Conservation (phyloP, 129 eudicot genomes). For the Solidago caesia region DNA sequence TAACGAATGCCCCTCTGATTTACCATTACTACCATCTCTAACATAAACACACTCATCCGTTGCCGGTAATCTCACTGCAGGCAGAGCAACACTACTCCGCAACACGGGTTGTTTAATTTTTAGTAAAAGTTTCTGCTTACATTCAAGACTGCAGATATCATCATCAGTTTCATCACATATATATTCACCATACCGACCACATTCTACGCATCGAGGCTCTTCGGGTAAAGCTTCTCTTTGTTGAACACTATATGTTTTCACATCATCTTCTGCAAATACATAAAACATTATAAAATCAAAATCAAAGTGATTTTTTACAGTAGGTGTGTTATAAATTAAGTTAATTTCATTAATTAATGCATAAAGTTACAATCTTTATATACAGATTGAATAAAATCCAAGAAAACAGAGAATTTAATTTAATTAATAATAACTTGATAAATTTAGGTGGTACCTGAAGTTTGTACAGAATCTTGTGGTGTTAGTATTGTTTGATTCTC, state of each 20-base stretch:
- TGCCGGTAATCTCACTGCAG: slow-evolving; percentile 53
- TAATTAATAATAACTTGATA: neutral
- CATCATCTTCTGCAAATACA: slow-evolving; percentile 54
- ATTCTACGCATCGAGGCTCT: slow-evolving; percentile 73
- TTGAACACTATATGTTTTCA: slow-evolving; percentile 72
- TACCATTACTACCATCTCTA: slow-evolving; percentile 39
- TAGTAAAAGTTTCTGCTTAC: slow-evolving; percentile 55
- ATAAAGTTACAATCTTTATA: neutral
- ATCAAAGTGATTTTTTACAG: neutral
- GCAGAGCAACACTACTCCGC: slow-evolving; percentile 33
- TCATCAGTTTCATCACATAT: slow-evolving; percentile 97
- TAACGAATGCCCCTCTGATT: slow-evolving; percentile 29
- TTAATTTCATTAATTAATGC: no score
- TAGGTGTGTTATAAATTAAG: no score
- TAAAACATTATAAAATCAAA: neutral
- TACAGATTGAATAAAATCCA: neutral
- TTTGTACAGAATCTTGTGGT: slow-evolving; percentile 16
- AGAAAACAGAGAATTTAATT: neutral
- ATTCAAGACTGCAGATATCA: slow-evolving; percentile 93
- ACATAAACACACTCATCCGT: slow-evolving; percentile 83
- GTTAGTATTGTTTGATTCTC: slow-evolving; percentile 18
- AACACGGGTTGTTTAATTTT: slow-evolving; percentile 43
- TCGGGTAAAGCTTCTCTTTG: slow-evolving; percentile 96
- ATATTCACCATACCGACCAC: slow-evolving; percentile 96
- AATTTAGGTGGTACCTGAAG: slow-evolving; percentile 24